Conservation (phyloP, 805 yeast genomes). For the Torulaspora franciscae region DNA sequence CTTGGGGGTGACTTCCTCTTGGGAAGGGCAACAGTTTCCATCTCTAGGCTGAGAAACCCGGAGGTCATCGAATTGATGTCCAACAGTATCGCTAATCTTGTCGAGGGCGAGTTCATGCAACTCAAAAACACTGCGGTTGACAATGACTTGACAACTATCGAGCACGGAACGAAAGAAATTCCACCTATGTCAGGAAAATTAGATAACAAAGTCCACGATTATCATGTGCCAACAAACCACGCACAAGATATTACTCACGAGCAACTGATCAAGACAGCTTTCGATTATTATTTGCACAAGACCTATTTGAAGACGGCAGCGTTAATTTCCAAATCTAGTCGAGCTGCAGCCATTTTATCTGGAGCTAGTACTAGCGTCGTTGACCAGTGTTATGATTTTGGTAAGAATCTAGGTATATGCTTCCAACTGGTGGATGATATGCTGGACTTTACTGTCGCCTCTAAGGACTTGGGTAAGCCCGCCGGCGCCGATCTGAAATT, state of each 20-base stretch:
- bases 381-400: conserved; percentile 85
- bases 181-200: conserved; percentile 36
- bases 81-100: conserved; percentile 92
- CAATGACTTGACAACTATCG: conserved; percentile 39
- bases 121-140: conserved; percentile 83
- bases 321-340: conserved; percentile 84
- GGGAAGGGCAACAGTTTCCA: conserved; percentile 94
- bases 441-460: conserved; percentile 89
- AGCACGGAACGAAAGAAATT: conserved; percentile 28
- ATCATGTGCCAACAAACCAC: conserved; percentile 25
- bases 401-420: conserved; percentile 88
- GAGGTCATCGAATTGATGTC: conserved; percentile 95
- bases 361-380: conserved; percentile 74
- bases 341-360: conserved; percentile 89
- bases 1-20: conserved; percentile 93
- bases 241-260: conserved; percentile 45
- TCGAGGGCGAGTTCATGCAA: conserved; percentile 99
- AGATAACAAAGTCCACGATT: conserved; percentile 29
- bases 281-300: conserved; percentile 91
- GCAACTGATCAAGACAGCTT: conserved; percentile 76
- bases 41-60: conserved; percentile 89
- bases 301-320: conserved; percentile 95
- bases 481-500: conserved; percentile 90
- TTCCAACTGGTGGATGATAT: conserved; percentile 96
- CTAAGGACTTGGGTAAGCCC: conserved; percentile 85